Evolutionary conservation across 306 rosid genomes (phyloP).

Genomic region (Vigna angularis): DNA sequence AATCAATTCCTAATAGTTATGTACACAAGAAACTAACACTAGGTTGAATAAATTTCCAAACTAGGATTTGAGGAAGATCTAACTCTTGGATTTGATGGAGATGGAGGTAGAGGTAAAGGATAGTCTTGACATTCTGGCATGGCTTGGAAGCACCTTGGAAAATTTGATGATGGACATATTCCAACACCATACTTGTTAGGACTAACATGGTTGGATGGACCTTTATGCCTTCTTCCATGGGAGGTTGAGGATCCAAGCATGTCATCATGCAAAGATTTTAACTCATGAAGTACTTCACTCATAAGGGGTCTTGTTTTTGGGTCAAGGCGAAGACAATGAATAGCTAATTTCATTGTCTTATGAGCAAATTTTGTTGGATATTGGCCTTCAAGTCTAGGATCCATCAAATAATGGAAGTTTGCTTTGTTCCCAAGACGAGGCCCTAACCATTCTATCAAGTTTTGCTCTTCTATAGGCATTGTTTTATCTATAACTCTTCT

Average conservation of each 20-base stretch:
- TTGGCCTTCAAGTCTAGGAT: constrained; percentile 59
- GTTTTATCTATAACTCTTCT: constrained; percentile 55
- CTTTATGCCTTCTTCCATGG: constrained; percentile 31
- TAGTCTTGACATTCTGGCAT: constrained; percentile 43
- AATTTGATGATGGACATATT: constrained; percentile 24
- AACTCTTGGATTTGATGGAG: constrained; percentile 32
- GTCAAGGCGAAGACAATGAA: constrained; percentile 48
- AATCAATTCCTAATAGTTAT: not conserved
- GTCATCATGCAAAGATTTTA: constrained; percentile 47
- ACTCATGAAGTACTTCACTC: constrained; percentile 60
- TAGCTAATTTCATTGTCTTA: constrained; percentile 50
- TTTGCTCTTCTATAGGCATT: constrained; percentile 42
- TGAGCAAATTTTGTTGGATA: constrained; percentile 56
- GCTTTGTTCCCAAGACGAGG: constrained; percentile 35
- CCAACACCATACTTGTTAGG: constrained; percentile 32
- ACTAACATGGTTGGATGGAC: constrained; percentile 28
- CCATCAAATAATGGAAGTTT: constrained; percentile 36
- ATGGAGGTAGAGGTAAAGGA: constrained; percentile 34
- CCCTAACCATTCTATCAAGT: constrained; percentile 65
- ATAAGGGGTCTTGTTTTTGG: constrained; percentile 64
- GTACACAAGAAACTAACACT: not conserved
- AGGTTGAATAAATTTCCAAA: not conserved
- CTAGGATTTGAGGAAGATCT: constrained; percentile 37
- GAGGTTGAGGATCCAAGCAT: constrained; percentile 10
- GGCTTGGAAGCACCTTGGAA: constrained; percentile 45